These are phyloP conservation scores for Hibiscus mutabilis DNA, from an alignment of 345 rosid genomes.

Conservation along the genomic window DNA sequence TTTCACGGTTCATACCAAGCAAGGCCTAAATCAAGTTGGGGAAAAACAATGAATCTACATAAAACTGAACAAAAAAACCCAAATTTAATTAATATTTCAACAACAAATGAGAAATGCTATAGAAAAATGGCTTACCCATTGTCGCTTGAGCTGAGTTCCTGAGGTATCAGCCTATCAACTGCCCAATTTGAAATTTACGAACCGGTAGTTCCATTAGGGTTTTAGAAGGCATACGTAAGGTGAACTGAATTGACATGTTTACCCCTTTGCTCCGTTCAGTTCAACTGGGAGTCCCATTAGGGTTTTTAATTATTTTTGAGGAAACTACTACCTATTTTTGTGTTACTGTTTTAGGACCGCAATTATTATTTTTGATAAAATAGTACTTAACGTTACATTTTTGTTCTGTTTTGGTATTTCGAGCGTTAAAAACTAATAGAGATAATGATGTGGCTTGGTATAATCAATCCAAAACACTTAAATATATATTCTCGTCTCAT, in stretches of 20 bases:
- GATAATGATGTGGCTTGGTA: no score
- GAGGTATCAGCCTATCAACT: constrained; percentile 9
- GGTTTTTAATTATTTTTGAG: no score
- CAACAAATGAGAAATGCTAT: background rate
- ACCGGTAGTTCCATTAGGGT: constrained; percentile 16
- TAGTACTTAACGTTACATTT: no score
- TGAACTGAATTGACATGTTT: background rate
- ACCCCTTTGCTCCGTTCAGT: background rate
- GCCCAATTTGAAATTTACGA: background rate
- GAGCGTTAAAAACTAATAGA: no score
- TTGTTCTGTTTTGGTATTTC: no score
- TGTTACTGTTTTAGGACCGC: no score
- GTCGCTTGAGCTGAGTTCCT: constrained; percentile 20
- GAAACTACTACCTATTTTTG: no score
- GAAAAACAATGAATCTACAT: background rate
- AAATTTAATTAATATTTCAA: background rate
- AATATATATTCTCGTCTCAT: no score
- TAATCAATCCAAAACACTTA: no score
- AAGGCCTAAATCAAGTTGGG: background rate
- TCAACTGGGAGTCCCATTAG: no score
- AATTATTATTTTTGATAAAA: no score
- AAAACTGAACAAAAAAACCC: background rate
- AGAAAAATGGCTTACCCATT: constrained; percentile 31
- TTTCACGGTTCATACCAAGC: no score
- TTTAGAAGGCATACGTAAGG: background rate